These are phyloP conservation scores for Arthrobotrys sinensis DNA, from an alignment of 2,329 filamentous ascomycete species.

Conservation along the genomic window DNA sequence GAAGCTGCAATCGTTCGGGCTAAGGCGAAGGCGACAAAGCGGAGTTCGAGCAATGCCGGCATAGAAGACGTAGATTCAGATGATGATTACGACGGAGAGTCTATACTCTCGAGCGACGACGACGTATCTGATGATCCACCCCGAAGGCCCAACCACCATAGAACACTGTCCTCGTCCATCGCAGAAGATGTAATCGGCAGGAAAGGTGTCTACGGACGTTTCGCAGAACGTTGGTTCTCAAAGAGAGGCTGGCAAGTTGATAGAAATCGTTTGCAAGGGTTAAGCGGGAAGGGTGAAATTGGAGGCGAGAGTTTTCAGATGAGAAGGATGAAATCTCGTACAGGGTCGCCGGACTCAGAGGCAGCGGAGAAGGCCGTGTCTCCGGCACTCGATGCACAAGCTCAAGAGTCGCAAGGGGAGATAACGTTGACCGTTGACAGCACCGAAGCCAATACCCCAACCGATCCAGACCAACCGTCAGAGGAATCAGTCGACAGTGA, in stretches of 20 bases:
- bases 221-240: slow-evolving; percentile 93
- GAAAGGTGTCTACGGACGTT: slow-evolving; percentile 87
- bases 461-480: slow-evolving; percentile 33
- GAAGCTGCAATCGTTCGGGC: slow-evolving; percentile 79
- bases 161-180: slow-evolving; percentile 75
- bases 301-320: slow-evolving; percentile 62
- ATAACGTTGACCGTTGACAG: slow-evolving; percentile 36
- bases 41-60: slow-evolving; percentile 65
- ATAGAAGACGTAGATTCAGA: slow-evolving; percentile 69
- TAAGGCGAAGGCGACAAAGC: slow-evolving; percentile 69
- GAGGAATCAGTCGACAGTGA: slow-evolving; percentile 59
- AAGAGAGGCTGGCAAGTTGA: slow-evolving; percentile 84
- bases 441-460: slow-evolving; percentile 35
- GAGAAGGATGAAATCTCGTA: slow-evolving; percentile 65
- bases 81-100: slow-evolving; percentile 69
- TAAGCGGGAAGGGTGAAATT: slow-evolving; percentile 73
- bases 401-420: slow-evolving; percentile 64
- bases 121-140: slow-evolving; percentile 64
- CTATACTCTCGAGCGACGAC: slow-evolving; percentile 65
- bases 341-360: slow-evolving; percentile 59
- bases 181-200: slow-evolving; percentile 89
- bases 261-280: slow-evolving; percentile 78
- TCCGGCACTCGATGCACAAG: slow-evolving; percentile 47
- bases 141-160: slow-evolving; percentile 63
- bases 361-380: slow-evolving; percentile 39